Evolutionary conservation across 2,329 filamentous ascomycete species (phyloP).

Genomic region (Fusarium drepaniforme): DNA sequence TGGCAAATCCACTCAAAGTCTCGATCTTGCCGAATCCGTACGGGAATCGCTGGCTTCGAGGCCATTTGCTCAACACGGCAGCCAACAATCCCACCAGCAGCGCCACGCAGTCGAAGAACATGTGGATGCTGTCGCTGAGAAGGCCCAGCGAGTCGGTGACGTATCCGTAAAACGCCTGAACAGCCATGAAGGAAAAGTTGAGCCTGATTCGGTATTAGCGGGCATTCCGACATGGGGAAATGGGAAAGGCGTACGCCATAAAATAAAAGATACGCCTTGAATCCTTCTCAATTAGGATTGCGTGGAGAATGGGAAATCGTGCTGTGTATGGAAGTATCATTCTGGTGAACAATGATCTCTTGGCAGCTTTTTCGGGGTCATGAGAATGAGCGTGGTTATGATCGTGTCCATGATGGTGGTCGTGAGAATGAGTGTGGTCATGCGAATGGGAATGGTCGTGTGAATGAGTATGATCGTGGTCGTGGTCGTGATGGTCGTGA

Average conservation of each 20-base stretch:
- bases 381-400: conserved; percentile 49
- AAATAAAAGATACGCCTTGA: conserved; percentile 98
- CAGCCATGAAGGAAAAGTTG: conserved; percentile 94
- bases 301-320: conserved; percentile 82
- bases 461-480: conserved; percentile 43
- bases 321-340: conserved; percentile 78
- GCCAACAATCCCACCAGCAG: conserved; percentile 91
- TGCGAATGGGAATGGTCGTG: conserved; percentile 32
- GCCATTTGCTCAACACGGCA: conserved; percentile 97
- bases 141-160: conserved; percentile 92
- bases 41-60: conserved; percentile 87
- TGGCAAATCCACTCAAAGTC: conserved; percentile 94
- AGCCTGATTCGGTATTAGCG: conserved; percentile 66
- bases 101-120: conserved; percentile 98
- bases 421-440: conserved; percentile 24
- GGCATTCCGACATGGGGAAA: conserved; percentile 14
- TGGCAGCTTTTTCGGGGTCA: conserved; percentile 55
- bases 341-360: conserved; percentile 77
- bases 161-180: conserved; percentile 95
- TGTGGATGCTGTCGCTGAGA: conserved; percentile 98
- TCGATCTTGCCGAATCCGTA: conserved; percentile 98
- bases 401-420: conserved; percentile 31
- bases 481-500: conserved; percentile 44
- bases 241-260: conserved; percentile 74
- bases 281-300: conserved; percentile 90